Evolutionary conservation across 2,329 filamentous ascomycete species (phyloP), one percentile per base, ranked within the genome.

Genomic region (Tricladium varicosporioides): DNA sequence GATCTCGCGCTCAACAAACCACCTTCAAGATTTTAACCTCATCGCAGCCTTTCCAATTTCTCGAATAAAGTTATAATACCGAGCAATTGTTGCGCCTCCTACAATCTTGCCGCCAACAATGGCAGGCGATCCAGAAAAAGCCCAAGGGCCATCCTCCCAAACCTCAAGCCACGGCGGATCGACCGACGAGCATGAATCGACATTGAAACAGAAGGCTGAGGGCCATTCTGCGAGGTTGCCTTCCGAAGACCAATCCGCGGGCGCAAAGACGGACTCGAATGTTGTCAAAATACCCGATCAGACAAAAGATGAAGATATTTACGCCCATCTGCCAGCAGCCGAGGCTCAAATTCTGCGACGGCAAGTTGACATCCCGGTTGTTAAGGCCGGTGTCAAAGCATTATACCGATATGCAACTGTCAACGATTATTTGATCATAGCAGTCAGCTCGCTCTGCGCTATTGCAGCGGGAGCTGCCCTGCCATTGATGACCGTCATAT

Each of bases 331-430:
- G 2, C 82, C 87, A 1, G 72, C 80, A 8, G 69, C 86, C 57
- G 87, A 93, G 72, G 85, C 81, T 53, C 76, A 80, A 16, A 81
- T 93, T 53, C 74, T 94, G 59, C 85, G 80, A 70, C 78, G 76
- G 57, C 90, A 94, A 73, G 78, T 92, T 60, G 75, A 85, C 50
- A 84, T 84, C 0, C 85, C 85, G 32, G 76, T 81, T 10, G 76
- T 85, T 56, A 84, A 84, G 65, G 78, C 89, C 33, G 85, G 82
- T n/a, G 80, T 86, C 60, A 76, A 78, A 59, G 82, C 81, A 83
- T 70, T 71, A 10, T 84, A 77, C 65, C 76, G 81, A 57, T 85
- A 83, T 73, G 80, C 82, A 10, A 80, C 78, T 1, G 73, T 59
- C 19, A 74, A 73, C 54, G 82, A 85, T 64, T 64, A 78, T 31